Conservation (phyloP, 169 alveolate species). For the Eimeria sp. region DNA sequence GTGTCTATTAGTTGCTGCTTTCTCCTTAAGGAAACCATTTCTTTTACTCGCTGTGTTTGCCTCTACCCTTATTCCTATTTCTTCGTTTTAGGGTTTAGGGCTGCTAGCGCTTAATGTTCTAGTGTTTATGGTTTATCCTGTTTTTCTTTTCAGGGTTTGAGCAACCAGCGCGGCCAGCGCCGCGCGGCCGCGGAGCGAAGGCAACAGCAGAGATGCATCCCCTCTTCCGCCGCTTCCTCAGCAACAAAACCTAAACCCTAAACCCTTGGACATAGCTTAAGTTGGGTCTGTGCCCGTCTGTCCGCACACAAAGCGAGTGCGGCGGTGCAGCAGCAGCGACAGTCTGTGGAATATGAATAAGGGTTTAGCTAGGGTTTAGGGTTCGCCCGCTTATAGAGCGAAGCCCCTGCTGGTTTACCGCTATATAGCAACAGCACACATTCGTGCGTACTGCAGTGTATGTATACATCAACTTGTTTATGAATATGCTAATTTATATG, state of each 20-base stretch:
- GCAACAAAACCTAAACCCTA: neutral
- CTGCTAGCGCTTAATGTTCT: too few species aligned
- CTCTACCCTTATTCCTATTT: neutral
- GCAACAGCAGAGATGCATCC: conserved; percentile 73
- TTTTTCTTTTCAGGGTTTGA: neutral
- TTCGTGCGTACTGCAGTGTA: too few species aligned
- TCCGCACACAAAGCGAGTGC: neutral
- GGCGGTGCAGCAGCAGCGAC: too few species aligned
- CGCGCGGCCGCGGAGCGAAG: conserved; percentile 1
- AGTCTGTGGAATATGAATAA: too few species aligned
- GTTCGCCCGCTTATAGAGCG: too few species aligned
- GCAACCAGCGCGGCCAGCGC: neutral
- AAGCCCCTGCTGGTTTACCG: too few species aligned
- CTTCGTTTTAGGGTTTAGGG: neutral
- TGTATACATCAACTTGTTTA: too few species aligned
- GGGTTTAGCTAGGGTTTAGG: too few species aligned
- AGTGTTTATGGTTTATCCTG: too few species aligned
- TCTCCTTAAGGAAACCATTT: neutral
- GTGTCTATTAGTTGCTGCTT: neutral
- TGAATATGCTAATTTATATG: too few species aligned
- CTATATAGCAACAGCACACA: too few species aligned
- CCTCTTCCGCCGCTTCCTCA: conserved; percentile 8
- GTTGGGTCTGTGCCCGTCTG: neutral
- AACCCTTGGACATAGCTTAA: neutral
- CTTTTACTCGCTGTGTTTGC: neutral